Evolutionary conservation across 106 monocot species (phyloP), one percentile per base, ranked within the genome.

Genomic region (Narthecium ossifragum): DNA sequence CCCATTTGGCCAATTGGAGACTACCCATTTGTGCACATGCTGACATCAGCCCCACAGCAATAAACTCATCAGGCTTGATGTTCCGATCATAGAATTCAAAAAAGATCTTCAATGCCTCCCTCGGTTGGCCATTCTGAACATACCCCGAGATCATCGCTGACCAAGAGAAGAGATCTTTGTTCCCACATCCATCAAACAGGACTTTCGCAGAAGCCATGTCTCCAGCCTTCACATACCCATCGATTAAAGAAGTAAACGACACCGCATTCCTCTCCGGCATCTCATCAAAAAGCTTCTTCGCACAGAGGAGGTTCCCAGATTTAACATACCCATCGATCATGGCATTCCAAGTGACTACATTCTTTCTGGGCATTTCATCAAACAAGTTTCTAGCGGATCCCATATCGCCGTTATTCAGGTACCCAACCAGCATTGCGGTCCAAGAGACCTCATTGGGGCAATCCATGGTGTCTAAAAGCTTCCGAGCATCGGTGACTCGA

Each of bases 71-170:
- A 10, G 82, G 85, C 24, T 55, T 64, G 30, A 84, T 43, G 3
- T 68, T 62, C n/a, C 21, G 34, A 17, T 62, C 45, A 10, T 61
- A 29, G 71, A 93, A 74, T 38, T 93, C 80, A 28, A 60, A 14
- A 52, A 93, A 88, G 1, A 83, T 40, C 63, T 72, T 76, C 51
- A 93, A 58, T 1, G 88, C 88, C 39, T 79, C 82, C 0, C 36
- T 49, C 1, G 85, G 74, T 2, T 28, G 51, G 29, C 85, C 82
- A 53, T 83, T 89, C 69, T 82, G 81, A 0, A 60, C 76, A 67
- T 88, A 89, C 0, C 85, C 85, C 4, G 88, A 79, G 18, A 93
- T 80, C 79, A 93, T 82, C 1, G 63, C 76, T 0, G 81, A 80
- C 93, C 93, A 93, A 5, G 67, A 68, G 47, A 85, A 73, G 5